Evolutionary conservation across 768 basidiomycete species (phyloP), one percentile per base, ranked within the genome.

Genomic region (Dendrothele bispora): DNA sequence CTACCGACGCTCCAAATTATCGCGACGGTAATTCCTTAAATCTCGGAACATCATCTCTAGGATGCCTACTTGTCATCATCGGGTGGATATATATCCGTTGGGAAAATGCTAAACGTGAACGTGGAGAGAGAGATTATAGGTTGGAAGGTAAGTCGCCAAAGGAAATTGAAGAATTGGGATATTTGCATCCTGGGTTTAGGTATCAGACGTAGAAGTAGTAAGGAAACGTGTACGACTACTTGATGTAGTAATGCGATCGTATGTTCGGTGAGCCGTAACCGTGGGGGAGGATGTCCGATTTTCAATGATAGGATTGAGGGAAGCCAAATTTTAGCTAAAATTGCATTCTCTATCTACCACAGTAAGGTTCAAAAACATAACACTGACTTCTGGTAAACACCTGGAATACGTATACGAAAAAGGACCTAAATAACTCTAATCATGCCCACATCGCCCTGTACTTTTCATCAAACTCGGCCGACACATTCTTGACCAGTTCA

Each of bases 361-460:
- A n/a, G n/a, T n/a, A n/a, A n/a, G n/a, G n/a, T n/a, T n/a, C n/a
- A n/a, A n/a, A n/a, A n/a, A n/a, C n/a, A n/a, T n/a, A n/a, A n/a
- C n/a, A n/a, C n/a, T n/a, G n/a, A n/a, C n/a, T n/a, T n/a, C n/a
- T n/a, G n/a, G n/a, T n/a, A n/a, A n/a, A n/a, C n/a, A n/a, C n/a
- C n/a, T n/a, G n/a, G n/a, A n/a, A n/a, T n/a, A n/a, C n/a, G n/a
- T n/a, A n/a, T n/a, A n/a, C n/a, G n/a, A n/a, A n/a, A n/a, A n/a
- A n/a, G n/a, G n/a, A n/a, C n/a, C n/a, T n/a, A 32, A 32, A 32
- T n/a, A 32, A 10, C n/a, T n/a, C 10, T 32, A 32, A 10, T 48
- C 52, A 68, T 14, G 84, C 83, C 84, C 83, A 84, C 67, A 83
- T 86, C 7, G 72, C 77, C 52, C 63, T 75, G 65, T 77, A 86